Conservation (phyloP, 1,284 basidiomycete species). For the Ceratobasidium sp. region DNA sequence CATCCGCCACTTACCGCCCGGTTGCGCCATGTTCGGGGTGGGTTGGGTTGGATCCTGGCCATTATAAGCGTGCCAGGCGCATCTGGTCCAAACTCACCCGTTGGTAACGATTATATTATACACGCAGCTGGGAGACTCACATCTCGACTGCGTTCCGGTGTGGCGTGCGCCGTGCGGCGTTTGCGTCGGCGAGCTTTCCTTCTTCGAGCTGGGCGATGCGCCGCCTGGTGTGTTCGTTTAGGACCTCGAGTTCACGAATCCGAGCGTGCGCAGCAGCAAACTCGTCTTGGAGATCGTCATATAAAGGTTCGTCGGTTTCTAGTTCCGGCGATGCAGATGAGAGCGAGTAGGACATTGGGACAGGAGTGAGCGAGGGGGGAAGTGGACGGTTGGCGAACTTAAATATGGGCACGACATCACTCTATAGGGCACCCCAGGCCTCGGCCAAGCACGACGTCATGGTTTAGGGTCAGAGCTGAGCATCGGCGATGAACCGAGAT, state of each 20-base stretch:
- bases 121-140: background rate
- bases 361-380: background rate
- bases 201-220: conserved; percentile 4
- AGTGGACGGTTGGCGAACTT: background rate
- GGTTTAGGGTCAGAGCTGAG: background rate
- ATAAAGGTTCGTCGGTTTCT: background rate
- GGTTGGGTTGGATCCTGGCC: background rate
- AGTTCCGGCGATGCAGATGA: background rate
- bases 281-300: background rate
- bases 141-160: background rate
- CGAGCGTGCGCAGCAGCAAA: background rate
- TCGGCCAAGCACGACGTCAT: background rate
- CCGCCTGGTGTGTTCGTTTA: background rate
- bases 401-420: background rate
- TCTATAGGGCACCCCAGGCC: background rate
- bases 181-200: background rate
- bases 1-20: background rate
- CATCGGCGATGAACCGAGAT: conserved; percentile 5
- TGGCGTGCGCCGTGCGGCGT: no score
- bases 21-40: background rate
- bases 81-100: background rate
- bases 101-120: background rate
- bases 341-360: background rate
- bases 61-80: conserved; percentile 17
- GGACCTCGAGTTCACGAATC: conserved; percentile 14